Evolutionary conservation across 129 eudicot species (phyloP).

Genomic region (Tagetes patula): DNA sequence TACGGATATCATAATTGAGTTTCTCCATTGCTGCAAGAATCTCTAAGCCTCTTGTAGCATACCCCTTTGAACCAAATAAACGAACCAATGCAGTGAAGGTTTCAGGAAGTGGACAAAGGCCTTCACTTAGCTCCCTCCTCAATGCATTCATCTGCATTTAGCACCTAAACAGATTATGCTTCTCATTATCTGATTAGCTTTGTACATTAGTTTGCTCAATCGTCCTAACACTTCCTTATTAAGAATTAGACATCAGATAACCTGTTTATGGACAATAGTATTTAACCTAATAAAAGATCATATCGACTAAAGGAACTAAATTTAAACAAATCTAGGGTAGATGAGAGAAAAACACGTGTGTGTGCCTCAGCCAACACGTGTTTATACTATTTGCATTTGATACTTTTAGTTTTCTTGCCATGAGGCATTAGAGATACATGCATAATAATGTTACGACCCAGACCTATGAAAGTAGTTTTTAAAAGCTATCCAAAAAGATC

Average conservation of each 20-base stretch:
- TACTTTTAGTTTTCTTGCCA: no score
- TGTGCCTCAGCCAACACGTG: no score
- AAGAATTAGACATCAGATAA: no score
- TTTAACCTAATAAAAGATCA: no score
- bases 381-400: no score
- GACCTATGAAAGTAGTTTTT: no score
- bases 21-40: slow-evolving; percentile 98
- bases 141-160: slow-evolving; percentile 82
- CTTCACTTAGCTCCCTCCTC: slow-evolving; percentile 80
- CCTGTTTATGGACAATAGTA: no score
- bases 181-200: not conserved
- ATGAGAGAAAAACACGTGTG: no score
- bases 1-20: slow-evolving; percentile 69
- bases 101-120: slow-evolving; percentile 92
- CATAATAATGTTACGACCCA: no score
- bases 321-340: not conserved
- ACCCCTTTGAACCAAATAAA: slow-evolving; percentile 83
- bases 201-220: not conserved
- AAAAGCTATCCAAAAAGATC: no score
- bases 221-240: not conserved
- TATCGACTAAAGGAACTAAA: not conserved
- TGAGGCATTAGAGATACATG: no score
- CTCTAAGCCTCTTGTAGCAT: slow-evolving; percentile 78
- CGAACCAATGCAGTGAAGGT: slow-evolving; percentile 82
- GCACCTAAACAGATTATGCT: slow-evolving; percentile 9